Conservation (phyloP, 2,329 filamentous ascomycete genomes). For the Talaromyces marneffei region DNA sequence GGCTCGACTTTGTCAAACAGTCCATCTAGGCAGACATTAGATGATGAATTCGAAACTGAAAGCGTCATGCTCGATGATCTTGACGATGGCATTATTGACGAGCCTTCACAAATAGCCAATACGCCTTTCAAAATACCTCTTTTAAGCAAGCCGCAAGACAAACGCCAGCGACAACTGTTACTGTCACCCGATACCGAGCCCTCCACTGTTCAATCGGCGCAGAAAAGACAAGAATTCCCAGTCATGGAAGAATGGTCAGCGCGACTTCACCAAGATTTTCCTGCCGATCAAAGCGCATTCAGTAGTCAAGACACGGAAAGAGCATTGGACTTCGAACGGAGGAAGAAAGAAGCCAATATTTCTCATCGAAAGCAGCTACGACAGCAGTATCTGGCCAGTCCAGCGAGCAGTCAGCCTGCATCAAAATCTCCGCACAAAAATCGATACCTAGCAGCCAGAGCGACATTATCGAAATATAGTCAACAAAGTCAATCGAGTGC, state of each 20-base stretch:
- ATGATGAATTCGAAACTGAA: conserved; percentile 2
- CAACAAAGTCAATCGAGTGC: background rate
- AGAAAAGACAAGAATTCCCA: conserved; percentile 18
- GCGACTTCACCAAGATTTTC: conserved; percentile 17
- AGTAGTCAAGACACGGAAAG: conserved; percentile 10
- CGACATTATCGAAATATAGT: conserved; percentile 17
- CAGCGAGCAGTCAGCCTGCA: conserved; percentile 1
- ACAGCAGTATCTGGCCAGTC: conserved; percentile 4
- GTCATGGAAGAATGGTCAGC: conserved; percentile 23
- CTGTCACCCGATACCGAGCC: background rate
- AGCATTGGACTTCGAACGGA: conserved; percentile 35
- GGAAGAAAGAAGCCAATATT: conserved; percentile 32
- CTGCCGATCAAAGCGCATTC: background rate
- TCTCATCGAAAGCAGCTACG: conserved; percentile 20
- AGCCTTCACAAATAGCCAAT: background rate
- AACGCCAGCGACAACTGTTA: background rate
- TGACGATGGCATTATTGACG: background rate
- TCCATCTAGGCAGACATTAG: background rate
- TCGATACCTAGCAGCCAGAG: conserved; percentile 28
- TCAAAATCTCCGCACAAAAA: conserved; percentile 26
- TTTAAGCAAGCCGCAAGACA: background rate
- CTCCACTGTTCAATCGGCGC: background rate
- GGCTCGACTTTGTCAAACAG: background rate
- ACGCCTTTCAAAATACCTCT: conserved; percentile 15
- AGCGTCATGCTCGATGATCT: conserved; percentile 14